Percentiles rank a stretch among this genome's conserved stretches.
These are phyloP conservation scores for Phytophthora colocasiae DNA, from an alignment of 352 stramenopile genomes.

Conservation along the genomic window DNA sequence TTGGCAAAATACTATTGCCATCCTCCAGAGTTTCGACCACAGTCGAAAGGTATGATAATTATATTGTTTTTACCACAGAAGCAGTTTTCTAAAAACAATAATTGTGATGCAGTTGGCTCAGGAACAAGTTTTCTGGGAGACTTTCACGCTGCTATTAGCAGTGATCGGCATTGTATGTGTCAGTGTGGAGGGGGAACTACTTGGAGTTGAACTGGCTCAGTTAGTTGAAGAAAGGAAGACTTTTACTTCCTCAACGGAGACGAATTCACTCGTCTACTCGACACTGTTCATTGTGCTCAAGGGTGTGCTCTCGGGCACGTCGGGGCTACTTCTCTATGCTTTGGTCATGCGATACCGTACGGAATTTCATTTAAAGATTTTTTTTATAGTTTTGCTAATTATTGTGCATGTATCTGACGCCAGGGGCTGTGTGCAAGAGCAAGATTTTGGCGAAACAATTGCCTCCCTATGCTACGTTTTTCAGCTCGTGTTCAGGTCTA, in stretches of 20 bases:
- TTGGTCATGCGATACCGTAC: constrained; percentile 60
- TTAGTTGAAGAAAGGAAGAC: constrained; percentile 16
- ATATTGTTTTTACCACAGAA: background rate
- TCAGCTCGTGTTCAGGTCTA: constrained; percentile 47
- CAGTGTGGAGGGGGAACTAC: constrained; percentile 60
- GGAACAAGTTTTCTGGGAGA: constrained; percentile 43
- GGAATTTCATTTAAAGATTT: background rate
- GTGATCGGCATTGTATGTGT: constrained; percentile 45
- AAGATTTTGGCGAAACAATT: constrained; percentile 55
- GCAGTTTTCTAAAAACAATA: background rate
- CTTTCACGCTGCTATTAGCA: constrained; percentile 50
- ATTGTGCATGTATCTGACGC: background rate
- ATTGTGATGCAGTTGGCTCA: constrained; percentile 29
- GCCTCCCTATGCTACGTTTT: constrained; percentile 35
- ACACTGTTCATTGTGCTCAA: constrained; percentile 48
- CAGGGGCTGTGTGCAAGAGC: constrained; percentile 47
- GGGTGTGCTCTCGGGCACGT: constrained; percentile 42
- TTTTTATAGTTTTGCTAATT: no score
- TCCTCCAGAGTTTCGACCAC: constrained; percentile 46
- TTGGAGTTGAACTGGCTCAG: constrained; percentile 46
- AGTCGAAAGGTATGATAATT: constrained; percentile 38
- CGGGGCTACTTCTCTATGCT: constrained; percentile 41
- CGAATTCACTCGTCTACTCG: constrained; percentile 25
- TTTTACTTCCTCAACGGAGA: constrained; percentile 12
- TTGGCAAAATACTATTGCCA: constrained; percentile 44